Percentiles rank a stretch among this genome's conserved stretches.
Conservation (phyloP, 768 basidiomycete genomes). For the Phylloporus scabripes region DNA sequence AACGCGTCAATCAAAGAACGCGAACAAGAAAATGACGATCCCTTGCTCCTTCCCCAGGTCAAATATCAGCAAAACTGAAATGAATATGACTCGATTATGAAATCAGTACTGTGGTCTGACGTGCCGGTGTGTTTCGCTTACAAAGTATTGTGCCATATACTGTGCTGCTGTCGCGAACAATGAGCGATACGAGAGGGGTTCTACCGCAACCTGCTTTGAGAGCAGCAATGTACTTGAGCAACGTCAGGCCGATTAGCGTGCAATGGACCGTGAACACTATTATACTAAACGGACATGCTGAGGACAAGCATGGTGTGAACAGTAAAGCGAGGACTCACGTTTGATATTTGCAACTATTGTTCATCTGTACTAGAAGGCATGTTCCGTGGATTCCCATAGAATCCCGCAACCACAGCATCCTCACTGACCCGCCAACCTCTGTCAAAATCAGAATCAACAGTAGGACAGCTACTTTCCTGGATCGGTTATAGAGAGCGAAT, state of each 20-base stretch:
- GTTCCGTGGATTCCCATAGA: background rate
- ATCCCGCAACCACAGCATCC: background rate
- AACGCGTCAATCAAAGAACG: background rate
- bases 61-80: background rate
- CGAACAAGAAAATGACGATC: slow-evolving; percentile 3
- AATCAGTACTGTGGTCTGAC: background rate
- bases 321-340: background rate
- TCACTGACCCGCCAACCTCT: slow-evolving; percentile 1
- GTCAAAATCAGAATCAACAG: slow-evolving; percentile 2
- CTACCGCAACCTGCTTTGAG: slow-evolving; percentile 15
- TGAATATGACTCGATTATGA: background rate
- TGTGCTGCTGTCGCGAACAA: slow-evolving; percentile 15
- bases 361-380: slow-evolving; percentile 7
- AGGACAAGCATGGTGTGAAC: background rate
- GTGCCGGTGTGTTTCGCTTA: slow-evolving; percentile 3
- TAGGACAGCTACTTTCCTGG: slow-evolving; percentile 6
- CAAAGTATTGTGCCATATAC: slow-evolving; percentile 6
- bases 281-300: slow-evolving; percentile 1
- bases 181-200: slow-evolving; percentile 17
- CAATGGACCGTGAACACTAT: slow-evolving; percentile 14
- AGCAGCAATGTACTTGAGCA: slow-evolving; percentile 16
- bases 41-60: background rate
- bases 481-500: slow-evolving; percentile 18
- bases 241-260: slow-evolving; percentile 11
- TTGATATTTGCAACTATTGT: background rate